Conservation (phyloP, 345 rosid species). For the Eucalyptus cladocalyx region DNA sequence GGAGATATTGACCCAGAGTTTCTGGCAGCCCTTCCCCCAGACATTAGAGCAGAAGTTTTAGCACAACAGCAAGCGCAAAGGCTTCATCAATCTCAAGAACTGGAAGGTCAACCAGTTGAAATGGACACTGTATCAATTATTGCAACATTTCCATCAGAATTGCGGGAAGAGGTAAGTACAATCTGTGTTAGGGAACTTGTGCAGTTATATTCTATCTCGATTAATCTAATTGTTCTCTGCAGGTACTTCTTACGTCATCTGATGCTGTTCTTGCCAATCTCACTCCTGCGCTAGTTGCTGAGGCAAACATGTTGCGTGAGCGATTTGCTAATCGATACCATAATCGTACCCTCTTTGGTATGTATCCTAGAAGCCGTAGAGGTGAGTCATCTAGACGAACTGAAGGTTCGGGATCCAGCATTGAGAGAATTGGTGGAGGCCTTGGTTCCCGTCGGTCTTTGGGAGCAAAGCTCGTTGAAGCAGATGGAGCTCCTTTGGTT, state of each 20-base stretch:
- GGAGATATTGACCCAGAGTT: constrained; percentile 97
- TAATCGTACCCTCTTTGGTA: constrained; percentile 74
- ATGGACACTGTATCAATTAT: constrained; percentile 98
- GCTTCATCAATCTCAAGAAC: constrained; percentile 86
- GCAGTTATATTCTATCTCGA: neutral
- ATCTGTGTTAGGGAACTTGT: neutral
- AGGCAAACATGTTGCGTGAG: constrained; percentile 97
- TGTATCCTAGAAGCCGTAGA: constrained; percentile 93
- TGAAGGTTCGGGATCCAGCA: constrained; percentile 58
- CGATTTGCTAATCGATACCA: constrained; percentile 87
- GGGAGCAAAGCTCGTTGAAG: constrained; percentile 63
- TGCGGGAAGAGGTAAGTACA: constrained; percentile 80
- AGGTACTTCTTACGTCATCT: constrained; percentile 92
- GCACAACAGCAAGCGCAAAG: constrained; percentile 97
- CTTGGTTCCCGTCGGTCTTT: constrained; percentile 54
- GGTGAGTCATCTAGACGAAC: constrained; percentile 89
- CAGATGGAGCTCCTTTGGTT: constrained; percentile 87
- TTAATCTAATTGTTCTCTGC: neutral
- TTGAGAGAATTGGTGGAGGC: constrained; percentile 48
- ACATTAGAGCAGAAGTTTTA: constrained; percentile 87
- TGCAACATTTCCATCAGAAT: constrained; percentile 92
- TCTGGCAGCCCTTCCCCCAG: constrained; percentile 97
- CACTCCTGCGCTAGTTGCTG: constrained; percentile 96
- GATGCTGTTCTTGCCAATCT: constrained; percentile 97
- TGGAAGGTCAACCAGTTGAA: constrained; percentile 99